Percentiles rank a stretch among this genome's conserved stretches.
Evolutionary conservation across 257 asterid species (phyloP).

Genomic region (Pogostemon cablin): DNA sequence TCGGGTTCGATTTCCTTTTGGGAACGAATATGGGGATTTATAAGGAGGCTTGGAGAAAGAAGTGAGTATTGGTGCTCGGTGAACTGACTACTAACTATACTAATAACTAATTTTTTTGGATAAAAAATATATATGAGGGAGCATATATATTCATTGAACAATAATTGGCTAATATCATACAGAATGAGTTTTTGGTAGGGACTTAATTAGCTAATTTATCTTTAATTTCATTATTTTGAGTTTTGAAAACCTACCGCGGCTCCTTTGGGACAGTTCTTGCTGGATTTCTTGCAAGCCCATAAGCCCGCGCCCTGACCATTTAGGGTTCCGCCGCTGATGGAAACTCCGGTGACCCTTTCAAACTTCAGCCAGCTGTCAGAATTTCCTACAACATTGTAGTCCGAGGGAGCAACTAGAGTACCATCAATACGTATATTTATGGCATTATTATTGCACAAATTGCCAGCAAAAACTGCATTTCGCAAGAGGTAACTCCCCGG

Average conservation of each 20-base stretch:
- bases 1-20: too few species aligned
- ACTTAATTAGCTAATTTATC: neutral
- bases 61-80: too few species aligned
- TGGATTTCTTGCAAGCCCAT: constrained; percentile 59
- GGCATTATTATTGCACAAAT: constrained; percentile 43
- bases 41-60: too few species aligned
- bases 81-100: too few species aligned
- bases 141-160: too few species aligned
- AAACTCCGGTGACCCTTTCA: constrained; percentile 52
- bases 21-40: too few species aligned
- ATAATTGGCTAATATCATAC: too few species aligned
- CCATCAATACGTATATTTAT: constrained; percentile 53
- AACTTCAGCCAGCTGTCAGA: constrained; percentile 52
- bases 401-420: constrained; percentile 57
- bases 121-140: too few species aligned
- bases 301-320: constrained; percentile 43
- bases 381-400: constrained; percentile 45
- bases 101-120: too few species aligned
- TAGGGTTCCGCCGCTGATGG: constrained; percentile 56
- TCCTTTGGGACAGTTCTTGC: constrained; percentile 48
- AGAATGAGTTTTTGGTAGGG: too few species aligned
- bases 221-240: too few species aligned
- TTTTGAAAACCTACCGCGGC: constrained; percentile 32
- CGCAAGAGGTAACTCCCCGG: constrained; percentile 48
- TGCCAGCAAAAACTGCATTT: constrained; percentile 36